Evolutionary conservation across 2,329 filamentous ascomycete species (phyloP).

Genomic region (Aspergillus uvarum): DNA sequence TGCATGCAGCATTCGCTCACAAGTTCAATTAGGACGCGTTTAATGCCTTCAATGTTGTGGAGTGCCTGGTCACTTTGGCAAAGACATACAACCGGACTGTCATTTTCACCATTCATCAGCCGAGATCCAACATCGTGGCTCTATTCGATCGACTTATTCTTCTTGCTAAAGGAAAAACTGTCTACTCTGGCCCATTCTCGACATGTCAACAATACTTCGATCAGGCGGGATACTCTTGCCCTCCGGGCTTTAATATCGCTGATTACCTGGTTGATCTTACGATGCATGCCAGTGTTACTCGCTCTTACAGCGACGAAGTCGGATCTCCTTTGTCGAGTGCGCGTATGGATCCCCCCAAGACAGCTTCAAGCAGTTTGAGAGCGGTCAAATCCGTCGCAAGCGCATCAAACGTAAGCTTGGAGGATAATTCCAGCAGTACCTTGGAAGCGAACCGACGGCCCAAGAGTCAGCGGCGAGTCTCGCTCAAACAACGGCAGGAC

Average conservation of each 20-base stretch:
- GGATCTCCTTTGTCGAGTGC: conserved; percentile 56
- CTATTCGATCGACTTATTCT: conserved; percentile 93
- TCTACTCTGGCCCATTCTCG: conserved; percentile 88
- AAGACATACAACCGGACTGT: conserved; percentile 97
- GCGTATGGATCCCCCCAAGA: conserved; percentile 60
- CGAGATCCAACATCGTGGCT: conserved; percentile 95
- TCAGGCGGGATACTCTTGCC: conserved; percentile 85
- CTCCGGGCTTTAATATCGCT: conserved; percentile 96
- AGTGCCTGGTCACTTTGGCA: conserved; percentile 89
- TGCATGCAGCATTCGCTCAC: conserved; percentile 7
- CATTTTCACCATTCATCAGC: conserved; percentile 97
- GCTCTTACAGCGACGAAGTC: conserved; percentile 56
- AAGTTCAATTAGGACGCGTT: conserved; percentile 66
- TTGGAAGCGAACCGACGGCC: conserved; percentile 65
- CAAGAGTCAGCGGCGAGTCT: conserved; percentile 70
- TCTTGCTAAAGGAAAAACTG: conserved; percentile 81
- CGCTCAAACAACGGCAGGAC: conserved; percentile 82
- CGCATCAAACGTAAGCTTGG: conserved; percentile 71
- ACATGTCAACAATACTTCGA: conserved; percentile 93
- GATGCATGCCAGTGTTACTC: conserved; percentile 78
- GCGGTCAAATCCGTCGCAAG: conserved; percentile 90
- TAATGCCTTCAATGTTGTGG: conserved; percentile 97
- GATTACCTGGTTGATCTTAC: conserved; percentile 97
- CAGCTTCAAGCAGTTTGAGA: conserved; percentile 80
- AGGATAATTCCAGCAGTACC: conserved; percentile 61